Conservation (phyloP, 176 grass and related monocot genomes). For the Pharus latifolius region DNA sequence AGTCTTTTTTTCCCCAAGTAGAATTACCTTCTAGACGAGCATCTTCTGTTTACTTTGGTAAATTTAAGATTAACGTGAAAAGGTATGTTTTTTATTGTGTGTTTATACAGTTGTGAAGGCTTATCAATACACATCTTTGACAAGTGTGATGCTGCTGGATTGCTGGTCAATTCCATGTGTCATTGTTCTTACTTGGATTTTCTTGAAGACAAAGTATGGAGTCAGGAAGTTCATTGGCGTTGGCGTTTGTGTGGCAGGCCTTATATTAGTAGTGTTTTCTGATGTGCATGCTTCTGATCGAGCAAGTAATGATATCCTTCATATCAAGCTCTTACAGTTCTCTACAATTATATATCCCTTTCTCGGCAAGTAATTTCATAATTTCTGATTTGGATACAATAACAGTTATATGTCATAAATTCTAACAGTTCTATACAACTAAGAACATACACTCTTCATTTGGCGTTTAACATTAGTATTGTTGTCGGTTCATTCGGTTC, state of each 20-base stretch:
- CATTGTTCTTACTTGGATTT: conserved; percentile 78
- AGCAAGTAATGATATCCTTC: conserved; percentile 34
- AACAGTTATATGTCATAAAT: too few relatives aligned
- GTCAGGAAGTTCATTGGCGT: conserved; percentile 50
- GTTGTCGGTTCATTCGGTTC: background rate
- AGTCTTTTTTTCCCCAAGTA: too few relatives aligned
- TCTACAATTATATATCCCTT: background rate
- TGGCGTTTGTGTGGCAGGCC: conserved; percentile 53
- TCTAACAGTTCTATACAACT: background rate
- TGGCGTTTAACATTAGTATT: background rate
- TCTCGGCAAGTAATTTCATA: background rate
- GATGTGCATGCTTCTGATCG: conserved; percentile 50
- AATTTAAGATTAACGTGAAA: background rate
- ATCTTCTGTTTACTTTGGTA: too few relatives aligned
- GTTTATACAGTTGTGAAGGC: conserved; percentile 61
- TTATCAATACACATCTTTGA: conserved; percentile 87
- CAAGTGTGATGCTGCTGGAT: conserved; percentile 79
- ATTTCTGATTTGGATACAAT: background rate
- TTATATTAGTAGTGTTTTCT: conserved; percentile 64
- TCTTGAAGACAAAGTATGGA: conserved; percentile 71
- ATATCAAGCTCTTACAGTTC: background rate
- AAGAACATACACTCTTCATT: background rate
- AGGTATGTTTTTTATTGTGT: background rate
- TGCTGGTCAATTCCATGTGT: conserved; percentile 83
- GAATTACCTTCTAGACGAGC: too few relatives aligned